Base-by-base conservation (phyloP, 2,329 filamentous ascomycete species). In the Aureobasidium sp. region DNA sequence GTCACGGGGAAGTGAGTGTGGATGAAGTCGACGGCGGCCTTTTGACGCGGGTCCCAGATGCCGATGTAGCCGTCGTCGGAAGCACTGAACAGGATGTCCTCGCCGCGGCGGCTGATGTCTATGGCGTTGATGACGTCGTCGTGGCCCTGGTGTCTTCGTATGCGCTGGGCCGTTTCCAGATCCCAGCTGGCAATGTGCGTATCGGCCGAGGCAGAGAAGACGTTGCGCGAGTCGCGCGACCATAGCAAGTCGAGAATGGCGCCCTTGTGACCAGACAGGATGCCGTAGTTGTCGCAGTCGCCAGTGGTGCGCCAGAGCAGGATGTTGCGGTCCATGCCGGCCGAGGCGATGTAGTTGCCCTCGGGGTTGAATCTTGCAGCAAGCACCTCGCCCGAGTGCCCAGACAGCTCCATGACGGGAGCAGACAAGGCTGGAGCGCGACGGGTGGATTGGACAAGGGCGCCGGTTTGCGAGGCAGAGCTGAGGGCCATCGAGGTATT, bases 151-250 rank as follows among this genome's bases (percentile, higher is more conserved):
- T 98, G 94, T 64, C 88, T 81, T 58, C 93, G 85, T 78, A 97
- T 95, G 64, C 93, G 82, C 60, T 85, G 80, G n/a, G 91, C 91
- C 0, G 88, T 90, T 60, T 93, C 91, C 37, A 95, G 73, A 65
- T 98, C 91, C 91, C 91, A 98, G 67, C 88, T 95, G 34, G 90
- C 90, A 25, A 97, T 77, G 60, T 90, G 88, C 80, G 84, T 90
- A 68, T 98, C 93, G 60, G 93, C 90, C 29, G 90, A 95, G 39
- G 90, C 90, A 6, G 91, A 93, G 66, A 91, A 97, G 48, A 98
- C 70, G 37, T 91, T 85, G 63, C 86, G 83, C 17, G 90, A 94
- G 72, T 98, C 93, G 66, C 93, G 85, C 24, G 93, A 95, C 93
- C 93, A 98, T 66, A 95, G 90, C 40, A 98, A 74, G 69, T 97